These are phyloP conservation scores for Ambrosiella xylebori DNA, from an alignment of 2,329 filamentous ascomycete genomes.

Conservation along the genomic window DNA sequence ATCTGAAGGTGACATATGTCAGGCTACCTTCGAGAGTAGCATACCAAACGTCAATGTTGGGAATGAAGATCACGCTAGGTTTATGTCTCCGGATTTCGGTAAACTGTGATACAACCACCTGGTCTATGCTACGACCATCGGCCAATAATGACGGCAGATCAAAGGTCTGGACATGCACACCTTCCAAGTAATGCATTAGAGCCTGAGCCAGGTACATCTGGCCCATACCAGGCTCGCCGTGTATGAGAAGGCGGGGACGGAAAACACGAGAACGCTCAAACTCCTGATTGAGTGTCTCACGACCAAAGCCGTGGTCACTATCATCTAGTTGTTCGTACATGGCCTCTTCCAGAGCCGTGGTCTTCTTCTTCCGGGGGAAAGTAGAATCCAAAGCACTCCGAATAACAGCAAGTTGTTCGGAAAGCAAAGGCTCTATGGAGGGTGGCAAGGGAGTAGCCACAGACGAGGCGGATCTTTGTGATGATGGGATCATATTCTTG, in stretches of 20 bases:
- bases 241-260: constrained; percentile 69
- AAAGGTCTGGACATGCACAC: constrained; percentile 85
- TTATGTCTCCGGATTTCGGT: constrained; percentile 87
- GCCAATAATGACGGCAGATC: constrained; percentile 75
- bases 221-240: constrained; percentile 76
- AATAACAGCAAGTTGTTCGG: constrained; percentile 53
- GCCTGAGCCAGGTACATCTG: constrained; percentile 78
- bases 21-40: constrained; percentile 41
- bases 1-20: constrained; percentile 64
- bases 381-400: constrained; percentile 53
- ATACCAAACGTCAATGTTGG: constrained; percentile 80
- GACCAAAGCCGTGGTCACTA: constrained; percentile 64
- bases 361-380: constrained; percentile 68
- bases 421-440: constrained; percentile 64
- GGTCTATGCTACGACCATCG: constrained; percentile 70
- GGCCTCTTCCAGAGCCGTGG: constrained; percentile 83
- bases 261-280: constrained; percentile 83
- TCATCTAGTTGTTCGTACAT: constrained; percentile 78
- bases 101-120: constrained; percentile 78
- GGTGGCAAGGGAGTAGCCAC: constrained; percentile 67
- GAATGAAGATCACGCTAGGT: constrained; percentile 88
- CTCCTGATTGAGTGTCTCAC: constrained; percentile 56
- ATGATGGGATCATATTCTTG: constrained; percentile 91
- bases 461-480: constrained; percentile 73
- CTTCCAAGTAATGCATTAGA: constrained; percentile 78